Evolutionary conservation across 805 yeast species (phyloP).

Genomic region (Nakazawaea anatomiae): DNA sequence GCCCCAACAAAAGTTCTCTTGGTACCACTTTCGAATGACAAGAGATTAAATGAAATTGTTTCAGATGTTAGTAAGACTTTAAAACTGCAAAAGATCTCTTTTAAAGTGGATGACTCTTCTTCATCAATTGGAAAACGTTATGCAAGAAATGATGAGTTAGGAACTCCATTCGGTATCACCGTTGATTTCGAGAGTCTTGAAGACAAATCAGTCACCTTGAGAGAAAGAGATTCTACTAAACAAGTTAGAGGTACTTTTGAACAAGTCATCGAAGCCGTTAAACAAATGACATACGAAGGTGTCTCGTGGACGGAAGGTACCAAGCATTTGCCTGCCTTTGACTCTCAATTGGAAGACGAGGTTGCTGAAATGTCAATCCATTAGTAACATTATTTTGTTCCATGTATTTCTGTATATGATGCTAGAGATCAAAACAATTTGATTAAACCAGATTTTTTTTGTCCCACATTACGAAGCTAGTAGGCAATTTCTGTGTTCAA

Average conservation of each 20-base stretch:
- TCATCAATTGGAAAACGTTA: conserved; percentile 98
- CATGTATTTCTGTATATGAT: not conserved
- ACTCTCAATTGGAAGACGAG: conserved; percentile 49
- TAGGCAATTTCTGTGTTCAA: too few relatives aligned
- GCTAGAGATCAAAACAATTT: too few relatives aligned
- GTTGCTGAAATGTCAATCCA: conserved; percentile 10
- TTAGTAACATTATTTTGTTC: not conserved
- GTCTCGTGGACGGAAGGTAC: conserved; percentile 86
- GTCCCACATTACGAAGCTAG: too few relatives aligned
- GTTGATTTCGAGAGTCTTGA: conserved; percentile 89
- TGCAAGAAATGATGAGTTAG: conserved; percentile 96
- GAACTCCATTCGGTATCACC: conserved; percentile 98
- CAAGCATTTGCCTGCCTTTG: conserved; percentile 63
- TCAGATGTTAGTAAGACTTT: conserved; percentile 62
- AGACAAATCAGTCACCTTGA: conserved; percentile 84
- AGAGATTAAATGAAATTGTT: conserved; percentile 71
- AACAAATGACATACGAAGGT: conserved; percentile 68
- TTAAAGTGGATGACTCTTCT: conserved; percentile 94
- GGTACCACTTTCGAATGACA: conserved; percentile 87
- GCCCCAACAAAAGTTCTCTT: conserved; percentile 97
- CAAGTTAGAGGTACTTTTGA: conserved; percentile 91
- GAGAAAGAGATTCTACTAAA: conserved; percentile 95
- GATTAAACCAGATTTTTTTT: too few relatives aligned
- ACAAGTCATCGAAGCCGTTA: conserved; percentile 65
- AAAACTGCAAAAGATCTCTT: conserved; percentile 80